Evolutionary conservation across 306 rosid species (phyloP).

Genomic region (Cercis canadensis): DNA sequence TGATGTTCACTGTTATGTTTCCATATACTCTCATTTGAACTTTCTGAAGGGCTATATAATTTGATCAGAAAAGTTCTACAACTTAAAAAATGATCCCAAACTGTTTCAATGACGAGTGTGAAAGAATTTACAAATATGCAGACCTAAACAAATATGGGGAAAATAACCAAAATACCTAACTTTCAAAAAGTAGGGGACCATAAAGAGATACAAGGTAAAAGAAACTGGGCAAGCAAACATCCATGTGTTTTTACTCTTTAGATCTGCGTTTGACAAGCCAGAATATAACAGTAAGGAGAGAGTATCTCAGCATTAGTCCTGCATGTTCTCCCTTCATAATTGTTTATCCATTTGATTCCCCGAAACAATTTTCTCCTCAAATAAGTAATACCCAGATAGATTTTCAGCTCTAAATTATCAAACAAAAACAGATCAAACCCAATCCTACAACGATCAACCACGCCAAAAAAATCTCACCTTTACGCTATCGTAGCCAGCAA

Average conservation of each 20-base stretch:
- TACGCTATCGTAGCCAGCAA: slow-evolving; percentile 91
- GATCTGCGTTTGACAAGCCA: slow-evolving; percentile 1
- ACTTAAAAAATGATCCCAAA: neutral
- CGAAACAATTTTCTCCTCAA: neutral
- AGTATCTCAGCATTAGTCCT: neutral
- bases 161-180: neutral
- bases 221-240: neutral
- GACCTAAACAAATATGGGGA: neutral
- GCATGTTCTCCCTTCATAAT: neutral
- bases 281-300: neutral
- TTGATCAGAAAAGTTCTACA: neutral
- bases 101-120: neutral
- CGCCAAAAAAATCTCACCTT: slow-evolving; percentile 46
- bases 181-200: no score
- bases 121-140: neutral
- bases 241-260: neutral
- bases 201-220: neutral
- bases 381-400: neutral
- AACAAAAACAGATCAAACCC: slow-evolving; percentile 5
- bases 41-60: neutral
- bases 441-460: neutral
- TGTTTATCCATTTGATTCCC: neutral
- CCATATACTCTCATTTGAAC: neutral
- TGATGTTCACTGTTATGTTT: neutral
- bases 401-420: neutral